A percentile compares a stretch with the other conserved stretches of the same genome.
Conservation (phyloP, 768 basidiomycete genomes). For the Lepiota subincarnata region DNA sequence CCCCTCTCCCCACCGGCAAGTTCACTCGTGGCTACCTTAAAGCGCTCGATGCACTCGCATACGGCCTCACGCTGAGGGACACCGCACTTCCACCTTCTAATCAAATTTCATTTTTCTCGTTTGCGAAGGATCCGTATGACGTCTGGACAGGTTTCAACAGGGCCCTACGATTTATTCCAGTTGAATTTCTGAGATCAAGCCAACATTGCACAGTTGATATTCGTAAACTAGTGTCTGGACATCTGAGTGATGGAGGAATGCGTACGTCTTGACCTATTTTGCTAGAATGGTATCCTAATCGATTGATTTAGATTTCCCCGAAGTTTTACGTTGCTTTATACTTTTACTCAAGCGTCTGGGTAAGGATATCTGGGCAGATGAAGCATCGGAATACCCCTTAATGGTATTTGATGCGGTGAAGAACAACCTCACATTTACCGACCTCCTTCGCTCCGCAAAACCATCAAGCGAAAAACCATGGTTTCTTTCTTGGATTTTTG, state of each 20-base stretch:
- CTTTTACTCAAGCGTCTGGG: constrained; percentile 57
- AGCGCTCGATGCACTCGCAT: constrained; percentile 39
- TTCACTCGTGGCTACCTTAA: constrained; percentile 44
- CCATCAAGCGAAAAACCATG: constrained; percentile 33
- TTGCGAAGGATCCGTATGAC: constrained; percentile 35
- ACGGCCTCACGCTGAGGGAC: constrained; percentile 21
- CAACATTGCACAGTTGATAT: constrained; percentile 36
- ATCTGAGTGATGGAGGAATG: constrained; percentile 55
- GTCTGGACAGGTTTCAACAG: constrained; percentile 49
- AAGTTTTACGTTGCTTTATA: constrained; percentile 55
- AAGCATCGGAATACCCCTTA: constrained; percentile 69
- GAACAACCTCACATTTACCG: constrained; percentile 60
- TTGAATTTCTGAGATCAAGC: constrained; percentile 31
- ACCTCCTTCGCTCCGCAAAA: constrained; percentile 31
- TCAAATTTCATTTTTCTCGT: constrained; percentile 12
- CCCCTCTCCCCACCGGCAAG: constrained; percentile 44
- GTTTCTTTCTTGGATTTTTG: constrained; percentile 61
- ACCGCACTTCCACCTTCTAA: background rate
- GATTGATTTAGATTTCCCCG: constrained; percentile 47
- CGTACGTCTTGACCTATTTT: constrained; percentile 39
- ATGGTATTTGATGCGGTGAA: constrained; percentile 80
- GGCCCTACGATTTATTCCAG: constrained; percentile 53
- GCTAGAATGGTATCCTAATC: constrained; percentile 10
- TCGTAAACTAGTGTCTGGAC: constrained; percentile 52
- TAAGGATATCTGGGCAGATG: constrained; percentile 61